Evolutionary conservation across 805 yeast species (phyloP), one percentile per base, ranked within the genome.

Genomic region (Yamadazyma nakazawae): DNA sequence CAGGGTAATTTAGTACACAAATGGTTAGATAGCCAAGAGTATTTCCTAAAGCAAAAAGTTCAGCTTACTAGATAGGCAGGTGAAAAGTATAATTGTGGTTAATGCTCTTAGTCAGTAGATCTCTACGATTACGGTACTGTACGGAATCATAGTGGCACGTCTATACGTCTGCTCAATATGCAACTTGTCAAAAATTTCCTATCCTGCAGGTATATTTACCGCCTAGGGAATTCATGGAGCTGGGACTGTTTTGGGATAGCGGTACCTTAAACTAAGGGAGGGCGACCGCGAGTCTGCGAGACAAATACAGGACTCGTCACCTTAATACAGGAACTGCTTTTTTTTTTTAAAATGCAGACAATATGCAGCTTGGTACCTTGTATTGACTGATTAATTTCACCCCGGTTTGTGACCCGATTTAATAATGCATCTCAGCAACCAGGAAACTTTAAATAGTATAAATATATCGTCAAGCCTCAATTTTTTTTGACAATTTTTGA

Each of bases 341-440:
- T 12, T 11, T 12, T 12, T 28, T 6, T n/a, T n/a, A n/a, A n/a
- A n/a, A 12, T 31, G 38, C 32, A 40, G 36, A 24, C 3, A 16
- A 12, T 24, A 21, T 40, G 43, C 10, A 40, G 32, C 38, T 40
- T 40, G 36, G 32, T 18, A n/a, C 32, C 24, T 24, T 24, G 24
- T 40, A 9, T 32, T 34, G 7, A 40, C 18, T 38, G 32, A 32
- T 28, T 36, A 43, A 43, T 43, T 43, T 43, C 46, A 43, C 10
- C 19, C 32, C 34, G 46, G 46, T 43, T 43, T 43, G 46, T 43
- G 40, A 16, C 46, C 46, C 40, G 12, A 36, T 4, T 11, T 12
- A 16, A 18, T 38, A 28, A 31, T 38, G 34, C 41, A 38, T 38
- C 41, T 25, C 7, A 26, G 41, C 41, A 38, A 38, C 41, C n/a